phyloP scores from a whole-genome alignment of 331 rosid genomes.

The Cydonia oblonga region DNA sequence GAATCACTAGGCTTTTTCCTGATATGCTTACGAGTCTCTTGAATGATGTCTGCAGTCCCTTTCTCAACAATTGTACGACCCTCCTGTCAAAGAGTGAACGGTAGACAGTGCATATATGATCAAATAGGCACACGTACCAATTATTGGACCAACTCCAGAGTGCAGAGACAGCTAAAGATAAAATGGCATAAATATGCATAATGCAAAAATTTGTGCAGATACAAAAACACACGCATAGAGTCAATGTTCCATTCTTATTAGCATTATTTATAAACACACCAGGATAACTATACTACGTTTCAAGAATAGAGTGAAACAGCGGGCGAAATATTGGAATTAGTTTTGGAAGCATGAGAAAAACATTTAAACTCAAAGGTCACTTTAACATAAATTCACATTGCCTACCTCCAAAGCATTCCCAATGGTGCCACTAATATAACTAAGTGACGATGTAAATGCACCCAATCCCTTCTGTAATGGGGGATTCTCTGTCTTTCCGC shows the following conservation, averaged over 20 bases:
- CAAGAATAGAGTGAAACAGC: neutral
- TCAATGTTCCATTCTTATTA: neutral
- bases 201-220: neutral
- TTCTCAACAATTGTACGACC: slow-evolving; percentile 68
- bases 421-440: slow-evolving; percentile 68
- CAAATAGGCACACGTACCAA: slow-evolving; percentile 2
- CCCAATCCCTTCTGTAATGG: slow-evolving; percentile 57
- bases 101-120: neutral
- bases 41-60: slow-evolving; percentile 69
- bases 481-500: slow-evolving; percentile 48
- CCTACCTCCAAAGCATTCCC: slow-evolving; percentile 95
- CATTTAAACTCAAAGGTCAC: neutral
- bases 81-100: slow-evolving; percentile 36
- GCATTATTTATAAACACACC: neutral
- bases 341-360: neutral
- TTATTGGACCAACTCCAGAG: neutral
- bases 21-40: slow-evolving; percentile 91
- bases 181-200: neutral
- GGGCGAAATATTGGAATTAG: neutral
- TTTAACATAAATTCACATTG: neutral
- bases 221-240: neutral
- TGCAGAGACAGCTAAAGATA: neutral
- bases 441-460: slow-evolving; percentile 77
- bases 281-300: neutral
- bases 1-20: slow-evolving; percentile 48